Evolutionary conservation across 345 rosid species (phyloP).

Genomic region (Bruguiera parviflora): DNA sequence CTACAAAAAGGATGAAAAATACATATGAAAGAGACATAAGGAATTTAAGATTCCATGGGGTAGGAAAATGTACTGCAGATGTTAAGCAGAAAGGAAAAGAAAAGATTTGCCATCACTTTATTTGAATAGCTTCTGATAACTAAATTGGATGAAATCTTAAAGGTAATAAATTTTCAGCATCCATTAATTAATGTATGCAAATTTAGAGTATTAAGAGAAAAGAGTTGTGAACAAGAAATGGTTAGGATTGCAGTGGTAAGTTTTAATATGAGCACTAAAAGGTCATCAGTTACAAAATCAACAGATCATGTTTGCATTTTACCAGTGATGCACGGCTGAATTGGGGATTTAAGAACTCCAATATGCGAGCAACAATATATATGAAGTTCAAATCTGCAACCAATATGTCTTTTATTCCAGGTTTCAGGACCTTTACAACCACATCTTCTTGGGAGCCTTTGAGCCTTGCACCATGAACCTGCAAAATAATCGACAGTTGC

Average conservation of each 20-base stretch:
- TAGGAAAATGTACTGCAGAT: too few species aligned
- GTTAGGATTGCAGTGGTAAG: background rate
- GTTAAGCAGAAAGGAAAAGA: too few species aligned
- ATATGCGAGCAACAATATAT: constrained; percentile 77
- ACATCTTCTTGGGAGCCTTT: constrained; percentile 82
- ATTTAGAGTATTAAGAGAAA: background rate
- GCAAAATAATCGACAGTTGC: constrained; percentile 8
- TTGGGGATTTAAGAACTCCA: constrained; percentile 90
- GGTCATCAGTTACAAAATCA: background rate
- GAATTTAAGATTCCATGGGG: too few species aligned
- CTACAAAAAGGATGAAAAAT: constrained; percentile 33
- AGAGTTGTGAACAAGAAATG: background rate
- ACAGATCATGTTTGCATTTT: constrained; percentile 11
- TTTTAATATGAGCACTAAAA: background rate
- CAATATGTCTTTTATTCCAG: constrained; percentile 84
- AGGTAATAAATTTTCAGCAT: background rate
- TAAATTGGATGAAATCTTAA: background rate
- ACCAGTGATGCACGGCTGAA: constrained; percentile 89
- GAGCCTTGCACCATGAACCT: constrained; percentile 97
- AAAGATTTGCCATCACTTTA: too few species aligned
- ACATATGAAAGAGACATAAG: background rate
- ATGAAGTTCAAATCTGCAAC: constrained; percentile 94
- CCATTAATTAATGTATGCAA: background rate
- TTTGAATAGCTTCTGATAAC: too few species aligned
- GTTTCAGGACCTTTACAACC: constrained; percentile 90